These are phyloP conservation scores for Cercis canadensis DNA, from an alignment of 306 rosid genomes.

Conservation along the genomic window DNA sequence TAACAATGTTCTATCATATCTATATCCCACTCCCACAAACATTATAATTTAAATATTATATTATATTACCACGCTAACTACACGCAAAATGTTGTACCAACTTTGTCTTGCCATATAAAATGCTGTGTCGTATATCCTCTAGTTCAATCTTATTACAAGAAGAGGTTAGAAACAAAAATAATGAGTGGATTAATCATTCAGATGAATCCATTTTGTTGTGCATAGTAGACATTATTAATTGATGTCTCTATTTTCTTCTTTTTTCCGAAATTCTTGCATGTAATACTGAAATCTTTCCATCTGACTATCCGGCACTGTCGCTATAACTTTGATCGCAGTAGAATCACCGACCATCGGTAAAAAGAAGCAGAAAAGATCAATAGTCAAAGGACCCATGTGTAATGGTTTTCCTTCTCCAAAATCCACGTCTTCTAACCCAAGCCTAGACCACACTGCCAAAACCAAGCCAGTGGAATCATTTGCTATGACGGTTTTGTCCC, in stretches of 20 bases:
- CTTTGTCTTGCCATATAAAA: no score
- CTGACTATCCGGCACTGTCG: constrained; percentile 70
- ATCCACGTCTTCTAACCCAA: constrained; percentile 82
- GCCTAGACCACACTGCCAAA: constrained; percentile 82
- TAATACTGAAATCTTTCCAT: constrained; percentile 52
- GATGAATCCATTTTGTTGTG: constrained; percentile 30
- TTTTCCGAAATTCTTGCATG: constrained; percentile 47
- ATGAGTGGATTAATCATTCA: neutral
- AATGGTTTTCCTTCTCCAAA: constrained; percentile 79
- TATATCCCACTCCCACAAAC: no score
- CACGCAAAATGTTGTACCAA: no score
- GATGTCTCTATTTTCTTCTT: constrained; percentile 29
- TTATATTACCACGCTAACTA: no score
- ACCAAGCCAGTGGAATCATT: constrained; percentile 69
- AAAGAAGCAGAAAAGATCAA: constrained; percentile 82
- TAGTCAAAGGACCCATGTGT: constrained; percentile 72
- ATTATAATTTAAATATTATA: no score
- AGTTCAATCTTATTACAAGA: no score
- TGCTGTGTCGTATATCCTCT: no score
- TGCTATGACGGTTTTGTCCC: constrained; percentile 58
- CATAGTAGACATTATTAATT: constrained; percentile 31
- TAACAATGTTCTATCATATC: no score
- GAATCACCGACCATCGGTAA: constrained; percentile 65
- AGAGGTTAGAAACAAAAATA: no score
- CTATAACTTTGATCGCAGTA: constrained; percentile 62